Conservation (phyloP, 495 filamentous ascomycete genomes). For the Neurospora sp. region DNA sequence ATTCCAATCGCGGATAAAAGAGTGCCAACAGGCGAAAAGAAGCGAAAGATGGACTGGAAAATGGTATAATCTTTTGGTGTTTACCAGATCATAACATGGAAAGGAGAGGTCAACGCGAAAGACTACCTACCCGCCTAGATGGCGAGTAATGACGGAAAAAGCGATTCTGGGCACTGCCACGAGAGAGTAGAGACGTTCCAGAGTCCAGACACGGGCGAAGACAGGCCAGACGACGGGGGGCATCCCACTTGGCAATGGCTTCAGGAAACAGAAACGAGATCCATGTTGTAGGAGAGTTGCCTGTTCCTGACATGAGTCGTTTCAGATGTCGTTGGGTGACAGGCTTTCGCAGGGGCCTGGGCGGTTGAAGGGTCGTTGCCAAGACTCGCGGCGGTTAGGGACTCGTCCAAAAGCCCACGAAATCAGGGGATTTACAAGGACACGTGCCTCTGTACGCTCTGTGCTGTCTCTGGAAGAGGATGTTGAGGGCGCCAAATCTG, state of each 20-base stretch:
- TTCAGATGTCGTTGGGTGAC: slow-evolving; percentile 31
- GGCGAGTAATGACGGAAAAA: slow-evolving; percentile 5
- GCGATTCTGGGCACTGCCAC: slow-evolving; percentile 3
- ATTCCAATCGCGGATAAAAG: slow-evolving; percentile 16
- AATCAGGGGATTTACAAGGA: neutral
- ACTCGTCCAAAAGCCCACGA: neutral
- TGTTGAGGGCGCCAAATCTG: neutral
- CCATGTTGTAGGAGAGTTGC: slow-evolving; percentile 15
- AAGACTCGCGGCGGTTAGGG: neutral
- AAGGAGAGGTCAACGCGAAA: neutral
- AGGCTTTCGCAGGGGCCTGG: neutral
- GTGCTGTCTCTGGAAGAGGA: neutral
- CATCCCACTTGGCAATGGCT: slow-evolving; percentile 16
- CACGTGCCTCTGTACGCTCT: neutral
- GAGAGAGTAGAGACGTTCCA: slow-evolving; percentile 1
- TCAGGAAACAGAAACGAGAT: neutral
- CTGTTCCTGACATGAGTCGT: slow-evolving; percentile 29
- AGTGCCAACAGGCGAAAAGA: slow-evolving; percentile 13
- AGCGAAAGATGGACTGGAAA: slow-evolving; percentile 25
- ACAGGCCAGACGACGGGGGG: slow-evolving; percentile 13
- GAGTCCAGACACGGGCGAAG: slow-evolving; percentile 4
- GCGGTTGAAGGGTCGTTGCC: neutral
- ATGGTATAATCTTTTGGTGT: slow-evolving; percentile 12
- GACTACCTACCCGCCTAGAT: neutral
- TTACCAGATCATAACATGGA: slow-evolving; percentile 9